Percentiles rank a stretch among this genome's conserved stretches.
These are phyloP conservation scores for Sugiyamaella floridensis DNA, from an alignment of 805 yeast species.

Conservation along the genomic window DNA sequence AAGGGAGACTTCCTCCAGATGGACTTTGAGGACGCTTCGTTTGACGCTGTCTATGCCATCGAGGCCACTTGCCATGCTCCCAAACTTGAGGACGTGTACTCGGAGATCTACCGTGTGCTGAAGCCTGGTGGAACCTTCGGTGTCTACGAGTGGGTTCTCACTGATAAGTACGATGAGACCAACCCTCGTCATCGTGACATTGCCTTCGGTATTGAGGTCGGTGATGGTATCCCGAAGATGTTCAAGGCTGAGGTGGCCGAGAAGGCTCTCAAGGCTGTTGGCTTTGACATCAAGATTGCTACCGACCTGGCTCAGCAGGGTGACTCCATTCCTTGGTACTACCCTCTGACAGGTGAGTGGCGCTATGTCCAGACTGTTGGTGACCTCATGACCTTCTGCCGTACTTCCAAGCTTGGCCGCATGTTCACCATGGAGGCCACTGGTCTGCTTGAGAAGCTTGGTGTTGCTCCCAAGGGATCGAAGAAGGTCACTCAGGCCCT, in stretches of 20 bases:
- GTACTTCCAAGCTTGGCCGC: constrained; percentile 87
- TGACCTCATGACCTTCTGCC: constrained; percentile 76
- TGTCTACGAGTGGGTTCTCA: constrained; percentile 99
- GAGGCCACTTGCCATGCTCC: constrained; percentile 99
- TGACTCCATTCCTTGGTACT: constrained; percentile 94
- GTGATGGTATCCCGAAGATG: constrained; percentile 99
- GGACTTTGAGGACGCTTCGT: constrained; percentile 86
- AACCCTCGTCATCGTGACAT: constrained; percentile 88
- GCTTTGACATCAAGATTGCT: constrained; percentile 71
- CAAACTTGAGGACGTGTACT: constrained; percentile 87
- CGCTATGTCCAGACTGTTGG: constrained; percentile 70
- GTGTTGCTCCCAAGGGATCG: constrained; percentile 90
- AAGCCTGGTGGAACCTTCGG: constrained; percentile 98
- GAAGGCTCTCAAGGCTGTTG: constrained; percentile 76
- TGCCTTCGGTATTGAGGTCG: constrained; percentile 95
- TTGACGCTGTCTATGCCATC: constrained; percentile 96
- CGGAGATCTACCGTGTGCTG: constrained; percentile 87
- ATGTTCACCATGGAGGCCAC: constrained; percentile 72
- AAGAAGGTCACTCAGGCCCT: constrained; percentile 83
- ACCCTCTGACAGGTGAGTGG: constrained; percentile 93
- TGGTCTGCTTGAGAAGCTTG: constrained; percentile 72
- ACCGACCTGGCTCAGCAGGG: constrained; percentile 75
- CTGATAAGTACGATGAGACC: constrained; percentile 80
- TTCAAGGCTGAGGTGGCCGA: constrained; percentile 77
- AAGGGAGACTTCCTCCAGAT: constrained; percentile 99